phyloP scores from a whole-genome alignment of 148 eudicot genomes.

The Rhododendron kiyosumense region DNA sequence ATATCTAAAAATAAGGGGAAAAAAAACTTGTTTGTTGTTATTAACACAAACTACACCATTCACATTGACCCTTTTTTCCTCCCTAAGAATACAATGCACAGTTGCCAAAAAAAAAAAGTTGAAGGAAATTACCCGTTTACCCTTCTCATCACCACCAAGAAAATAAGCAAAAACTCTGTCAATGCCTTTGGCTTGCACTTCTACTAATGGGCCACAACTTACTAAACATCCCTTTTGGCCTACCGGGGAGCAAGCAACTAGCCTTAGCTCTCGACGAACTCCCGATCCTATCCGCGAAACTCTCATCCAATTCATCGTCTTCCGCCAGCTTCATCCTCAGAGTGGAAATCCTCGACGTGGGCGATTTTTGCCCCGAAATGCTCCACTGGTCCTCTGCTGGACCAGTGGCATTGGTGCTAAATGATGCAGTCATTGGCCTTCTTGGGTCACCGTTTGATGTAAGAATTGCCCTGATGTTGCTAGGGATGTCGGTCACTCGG shows the following conservation, averaged over 20 bases:
- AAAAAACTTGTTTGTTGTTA: slow-evolving; percentile 13
- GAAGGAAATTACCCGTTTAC: neutral
- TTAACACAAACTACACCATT: slow-evolving; percentile 20
- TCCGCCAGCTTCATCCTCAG: slow-evolving; percentile 76
- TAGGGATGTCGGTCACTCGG: slow-evolving; percentile 47
- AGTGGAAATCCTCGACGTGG: slow-evolving; percentile 53
- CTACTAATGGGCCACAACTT: slow-evolving; percentile 74
- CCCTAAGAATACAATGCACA: slow-evolving; percentile 11
- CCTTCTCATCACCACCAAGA: neutral
- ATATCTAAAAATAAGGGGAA: neutral
- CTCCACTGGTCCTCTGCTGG: slow-evolving; percentile 78
- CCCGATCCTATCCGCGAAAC: slow-evolving; percentile 22
- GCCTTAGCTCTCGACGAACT: slow-evolving; percentile 48
- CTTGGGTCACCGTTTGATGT: slow-evolving; percentile 39
- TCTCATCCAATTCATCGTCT: slow-evolving; percentile 52
- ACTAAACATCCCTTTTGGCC: slow-evolving; percentile 72
- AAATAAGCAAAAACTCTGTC: slow-evolving; percentile 8
- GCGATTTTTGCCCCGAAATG: slow-evolving; percentile 59
- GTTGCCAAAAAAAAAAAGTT: neutral
- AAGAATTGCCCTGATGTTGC: slow-evolving; percentile 66
- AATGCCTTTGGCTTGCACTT: slow-evolving; percentile 41
- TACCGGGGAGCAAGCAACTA: slow-evolving; percentile 46
- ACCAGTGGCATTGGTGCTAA: slow-evolving; percentile 32
- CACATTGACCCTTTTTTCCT: slow-evolving; percentile 12
- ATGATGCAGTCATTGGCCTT: slow-evolving; percentile 12